Evolutionary conservation across 1,284 basidiomycete genomes (phyloP), one percentile per base, ranked within the genome.

Genomic region (Moesziomyces aphidis): DNA sequence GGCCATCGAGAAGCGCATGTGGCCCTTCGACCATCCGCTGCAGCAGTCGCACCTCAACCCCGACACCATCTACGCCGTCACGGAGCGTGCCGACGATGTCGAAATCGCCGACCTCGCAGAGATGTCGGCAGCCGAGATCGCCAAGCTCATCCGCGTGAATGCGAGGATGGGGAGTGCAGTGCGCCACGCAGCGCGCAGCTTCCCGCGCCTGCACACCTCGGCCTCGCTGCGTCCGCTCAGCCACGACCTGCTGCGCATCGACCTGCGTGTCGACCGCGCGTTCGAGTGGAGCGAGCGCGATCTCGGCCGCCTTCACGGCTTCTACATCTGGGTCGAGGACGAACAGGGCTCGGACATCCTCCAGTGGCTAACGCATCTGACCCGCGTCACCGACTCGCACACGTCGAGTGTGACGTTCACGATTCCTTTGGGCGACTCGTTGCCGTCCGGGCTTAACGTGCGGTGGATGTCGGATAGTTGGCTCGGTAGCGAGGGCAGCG

Each of bases 301-400:
- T 5, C 95, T 97, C 74, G 93, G 92, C 1, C 87, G 86, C 4
- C 87, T 88, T 0, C 94, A 99, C 85, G 92, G 94, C 1, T 97
- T 99, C 86, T 97, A 94, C 90, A 86, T 99, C 51, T 99, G 97
- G 96, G 87, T 97, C 7, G 95, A 99, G 86, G 94, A 96, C 79
- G 88, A 91, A 36, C 89, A 92, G 48, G 92, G 91, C 10, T 79
- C 89, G 21, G 89, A 89, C 44, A 97, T 99, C 77, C 88, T 96
- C n/a, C 93, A 97, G 81, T 89, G 92, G 73, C 87, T 90, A 1
- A 50, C 71, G 11, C 71, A 74, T 39, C 62, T 80, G 19, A 65
- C 62, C 3, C 53, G 61, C 0, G 57, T 64, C 47, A 66, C 36
- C 15, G 67, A 71, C 49, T 58, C 59, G 90, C 95, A 34, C 82